These are phyloP conservation scores for Rubia peregrina DNA, from an alignment of 305 asterid species.

Conservation along the genomic window DNA sequence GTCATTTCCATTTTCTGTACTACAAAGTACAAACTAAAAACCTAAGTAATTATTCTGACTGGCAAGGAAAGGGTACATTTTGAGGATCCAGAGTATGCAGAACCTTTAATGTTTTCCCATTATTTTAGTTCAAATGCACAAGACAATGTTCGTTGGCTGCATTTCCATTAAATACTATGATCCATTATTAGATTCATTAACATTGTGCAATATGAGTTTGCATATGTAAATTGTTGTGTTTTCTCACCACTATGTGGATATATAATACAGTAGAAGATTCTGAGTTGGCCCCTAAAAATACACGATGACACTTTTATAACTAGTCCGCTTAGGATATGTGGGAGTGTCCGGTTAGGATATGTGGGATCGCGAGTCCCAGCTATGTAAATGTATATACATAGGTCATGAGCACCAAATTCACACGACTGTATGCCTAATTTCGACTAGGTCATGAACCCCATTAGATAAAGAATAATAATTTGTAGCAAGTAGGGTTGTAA, in stretches of 20 bases:
- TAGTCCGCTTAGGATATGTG: too few relatives aligned
- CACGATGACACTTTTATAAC: not conserved
- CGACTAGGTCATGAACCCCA: too few relatives aligned
- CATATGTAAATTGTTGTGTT: not conserved
- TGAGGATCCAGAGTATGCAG: not conserved
- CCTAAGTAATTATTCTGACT: not conserved
- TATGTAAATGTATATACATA: too few relatives aligned
- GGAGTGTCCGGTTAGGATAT: too few relatives aligned
- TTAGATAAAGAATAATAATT: too few relatives aligned
- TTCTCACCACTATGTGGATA: not conserved
- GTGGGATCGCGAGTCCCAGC: too few relatives aligned
- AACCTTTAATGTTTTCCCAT: not conserved
- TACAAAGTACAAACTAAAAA: not conserved
- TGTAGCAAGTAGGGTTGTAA: too few relatives aligned
- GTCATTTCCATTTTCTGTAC: not conserved
- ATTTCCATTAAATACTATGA: not conserved
- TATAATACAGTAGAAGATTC: not conserved
- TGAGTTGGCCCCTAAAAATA: not conserved
- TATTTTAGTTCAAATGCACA: not conserved
- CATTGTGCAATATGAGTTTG: not conserved
- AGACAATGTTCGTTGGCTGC: not conserved
- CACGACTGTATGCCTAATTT: too few relatives aligned
- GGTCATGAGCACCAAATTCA: too few relatives aligned
- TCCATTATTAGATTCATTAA: not conserved
- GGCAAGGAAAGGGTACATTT: constrained; percentile 4